Percentiles rank a stretch among this genome's conserved stretches.
Evolutionary conservation across 2,329 filamentous ascomycete genomes (phyloP).

Genomic region (Penicillium sp.): DNA sequence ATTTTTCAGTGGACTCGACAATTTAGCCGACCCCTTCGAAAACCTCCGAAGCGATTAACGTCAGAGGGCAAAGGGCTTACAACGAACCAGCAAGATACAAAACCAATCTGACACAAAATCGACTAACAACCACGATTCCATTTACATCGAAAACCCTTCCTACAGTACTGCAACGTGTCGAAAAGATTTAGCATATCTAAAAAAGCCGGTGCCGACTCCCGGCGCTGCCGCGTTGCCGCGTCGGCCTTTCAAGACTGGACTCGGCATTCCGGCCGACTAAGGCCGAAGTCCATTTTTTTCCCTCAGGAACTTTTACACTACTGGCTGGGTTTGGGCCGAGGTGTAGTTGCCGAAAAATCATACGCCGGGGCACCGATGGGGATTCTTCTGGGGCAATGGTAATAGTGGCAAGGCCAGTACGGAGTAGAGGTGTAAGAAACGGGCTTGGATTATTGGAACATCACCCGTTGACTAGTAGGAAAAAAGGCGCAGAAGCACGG

Average conservation of each 20-base stretch:
- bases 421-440: too few relatives aligned
- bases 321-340: not conserved
- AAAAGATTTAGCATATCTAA: not conserved
- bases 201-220: conserved; percentile 34
- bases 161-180: conserved; percentile 3
- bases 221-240: conserved; percentile 30
- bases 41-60: not conserved
- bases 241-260: conserved; percentile 24
- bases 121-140: conserved; percentile 9
- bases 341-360: not conserved
- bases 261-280: conserved; percentile 19
- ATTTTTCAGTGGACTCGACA: not conserved
- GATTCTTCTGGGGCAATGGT: conserved; percentile 12
- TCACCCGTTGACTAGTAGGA: not conserved
- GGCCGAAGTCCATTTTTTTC: conserved; percentile 13
- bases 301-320: not conserved
- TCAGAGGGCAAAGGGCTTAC: not conserved
- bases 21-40: not conserved
- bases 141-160: not conserved
- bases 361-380: not conserved
- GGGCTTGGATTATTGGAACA: not conserved
- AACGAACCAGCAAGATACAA: not conserved
- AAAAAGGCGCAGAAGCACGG: conserved; percentile 15
- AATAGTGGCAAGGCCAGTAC: conserved; percentile 11
- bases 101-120: not conserved